Conservation (phyloP, 352 stramenopile species). For the Globisporangium echinulatum region DNA sequence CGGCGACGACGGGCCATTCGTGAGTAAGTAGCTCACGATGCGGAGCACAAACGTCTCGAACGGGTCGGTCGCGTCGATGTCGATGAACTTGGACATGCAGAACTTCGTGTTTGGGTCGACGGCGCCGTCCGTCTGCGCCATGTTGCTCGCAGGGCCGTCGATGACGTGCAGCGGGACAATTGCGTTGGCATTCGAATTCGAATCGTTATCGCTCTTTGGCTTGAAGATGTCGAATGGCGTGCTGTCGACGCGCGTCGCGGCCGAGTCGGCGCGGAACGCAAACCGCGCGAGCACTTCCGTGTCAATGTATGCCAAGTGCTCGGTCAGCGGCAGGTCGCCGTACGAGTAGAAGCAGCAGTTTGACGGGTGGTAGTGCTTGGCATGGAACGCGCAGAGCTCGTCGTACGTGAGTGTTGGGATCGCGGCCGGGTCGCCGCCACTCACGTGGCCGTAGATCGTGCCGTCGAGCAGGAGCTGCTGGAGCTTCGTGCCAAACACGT, state of each 20-base stretch:
- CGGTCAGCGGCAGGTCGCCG: slow-evolving; percentile 72
- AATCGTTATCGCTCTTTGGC: not conserved
- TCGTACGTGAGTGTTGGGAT: slow-evolving; percentile 78
- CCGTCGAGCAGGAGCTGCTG: slow-evolving; percentile 91
- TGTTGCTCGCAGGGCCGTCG: slow-evolving; percentile 55
- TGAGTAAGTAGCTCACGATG: slow-evolving; percentile 72
- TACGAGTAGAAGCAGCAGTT: slow-evolving; percentile 90
- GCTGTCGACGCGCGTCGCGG: slow-evolving; percentile 35
- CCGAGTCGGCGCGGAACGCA: slow-evolving; percentile 43
- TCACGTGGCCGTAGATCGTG: slow-evolving; percentile 80
- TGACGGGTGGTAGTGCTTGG: slow-evolving; percentile 83
- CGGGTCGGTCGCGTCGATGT: slow-evolving; percentile 57
- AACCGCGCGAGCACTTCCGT: slow-evolving; percentile 66
- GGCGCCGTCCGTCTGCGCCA: slow-evolving; percentile 25
- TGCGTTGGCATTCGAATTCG: not conserved
- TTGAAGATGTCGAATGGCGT: slow-evolving; percentile 38
- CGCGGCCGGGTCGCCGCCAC: slow-evolving; percentile 57
- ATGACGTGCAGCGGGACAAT: slow-evolving; percentile 29
- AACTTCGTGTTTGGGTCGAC: slow-evolving; percentile 75
- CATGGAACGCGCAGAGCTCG: slow-evolving; percentile 74
- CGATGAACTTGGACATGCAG: slow-evolving; percentile 64
- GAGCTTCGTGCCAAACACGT: slow-evolving; percentile 85
- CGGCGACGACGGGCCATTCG: slow-evolving; percentile 71
- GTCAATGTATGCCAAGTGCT: slow-evolving; percentile 74
- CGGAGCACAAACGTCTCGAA: slow-evolving; percentile 78